Percentiles rank a stretch among this genome's conserved stretches.
Evolutionary conservation across 306 rosid species (phyloP).

Genomic region (Rosa persica): DNA sequence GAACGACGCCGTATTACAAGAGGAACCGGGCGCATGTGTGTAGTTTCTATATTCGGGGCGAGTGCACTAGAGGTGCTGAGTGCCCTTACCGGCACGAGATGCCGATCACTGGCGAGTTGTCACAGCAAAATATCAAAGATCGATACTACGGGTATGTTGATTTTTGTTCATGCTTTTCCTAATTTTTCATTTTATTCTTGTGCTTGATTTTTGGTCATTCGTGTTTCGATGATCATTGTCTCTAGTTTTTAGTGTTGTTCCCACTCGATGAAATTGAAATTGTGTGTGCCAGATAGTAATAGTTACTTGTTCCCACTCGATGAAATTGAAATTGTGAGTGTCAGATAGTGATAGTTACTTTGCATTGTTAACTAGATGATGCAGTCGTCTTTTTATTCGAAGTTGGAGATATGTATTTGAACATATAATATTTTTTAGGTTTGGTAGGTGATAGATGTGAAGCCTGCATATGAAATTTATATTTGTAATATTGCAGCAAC

Average conservation of each 20-base stretch:
- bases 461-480: not conserved
- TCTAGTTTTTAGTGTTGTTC: not conserved
- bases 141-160: slow-evolving; percentile 92
- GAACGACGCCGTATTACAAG: slow-evolving; percentile 84
- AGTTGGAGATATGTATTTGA: not conserved
- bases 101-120: slow-evolving; percentile 87
- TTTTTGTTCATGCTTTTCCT: no score
- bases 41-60: slow-evolving; percentile 86
- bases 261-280: not conserved
- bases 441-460: not conserved
- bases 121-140: slow-evolving; percentile 92
- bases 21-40: slow-evolving; percentile 90
- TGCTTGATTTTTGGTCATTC: no score
- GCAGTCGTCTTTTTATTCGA: not conserved
- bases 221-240: not conserved
- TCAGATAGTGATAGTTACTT: not conserved
- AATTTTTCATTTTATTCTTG: no score
- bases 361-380: not conserved
- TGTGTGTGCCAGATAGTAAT: not conserved
- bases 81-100: slow-evolving; percentile 95
- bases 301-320: no score
- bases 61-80: slow-evolving; percentile 92
- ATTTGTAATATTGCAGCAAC: not conserved
- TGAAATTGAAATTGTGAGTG: not conserved
- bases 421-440: not conserved